Evolutionary conservation across 2,329 filamentous ascomycete genomes (phyloP).

Genomic region (Corynespora cassiicola): DNA sequence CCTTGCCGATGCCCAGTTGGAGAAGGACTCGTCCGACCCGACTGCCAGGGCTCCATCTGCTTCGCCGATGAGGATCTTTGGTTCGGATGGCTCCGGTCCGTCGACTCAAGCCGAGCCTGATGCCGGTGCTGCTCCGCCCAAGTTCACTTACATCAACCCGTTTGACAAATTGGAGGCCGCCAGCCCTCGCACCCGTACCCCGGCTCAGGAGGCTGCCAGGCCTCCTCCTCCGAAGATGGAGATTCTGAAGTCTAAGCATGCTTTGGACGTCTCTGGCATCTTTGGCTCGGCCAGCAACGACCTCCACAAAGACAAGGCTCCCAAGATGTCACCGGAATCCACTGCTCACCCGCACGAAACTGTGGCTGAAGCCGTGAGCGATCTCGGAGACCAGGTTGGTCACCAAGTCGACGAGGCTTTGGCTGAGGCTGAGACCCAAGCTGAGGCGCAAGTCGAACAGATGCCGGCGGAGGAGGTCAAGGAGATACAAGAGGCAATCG

Average conservation of each 20-base stretch:
- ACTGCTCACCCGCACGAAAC: conserved; percentile 58
- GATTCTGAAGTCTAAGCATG: conserved; percentile 52
- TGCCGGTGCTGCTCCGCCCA: conserved; percentile 41
- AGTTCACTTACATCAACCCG: conserved; percentile 76
- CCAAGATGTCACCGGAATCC: conserved; percentile 17
- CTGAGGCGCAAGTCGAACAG: conserved; percentile 42
- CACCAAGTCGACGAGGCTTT: conserved; percentile 71
- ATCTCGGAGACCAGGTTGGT: conserved; percentile 66
- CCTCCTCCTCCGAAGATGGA: conserved; percentile 47
- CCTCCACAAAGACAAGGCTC: conserved; percentile 30
- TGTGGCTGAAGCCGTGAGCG: conserved; percentile 73
- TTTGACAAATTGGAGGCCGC: conserved; percentile 74
- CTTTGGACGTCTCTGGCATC: conserved; percentile 47
- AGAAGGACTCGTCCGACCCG: conserved; percentile 43
- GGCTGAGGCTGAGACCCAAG: conserved; percentile 50
- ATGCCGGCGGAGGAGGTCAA: conserved; percentile 54
- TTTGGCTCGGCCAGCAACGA: conserved; percentile 29
- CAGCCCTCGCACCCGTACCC: conserved; percentile 63
- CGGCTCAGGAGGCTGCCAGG: conserved; percentile 28
- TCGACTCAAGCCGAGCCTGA: conserved; percentile 42
- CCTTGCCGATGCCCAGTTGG: conserved; percentile 52
- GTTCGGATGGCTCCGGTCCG: conserved; percentile 49
- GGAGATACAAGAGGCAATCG: conserved; percentile 62
- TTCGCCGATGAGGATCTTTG: conserved; percentile 42
- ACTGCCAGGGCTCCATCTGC: conserved; percentile 23